Evolutionary conservation across 176 grass and related monocot genomes (phyloP).

Genomic region (Oryza glaberrima): DNA sequence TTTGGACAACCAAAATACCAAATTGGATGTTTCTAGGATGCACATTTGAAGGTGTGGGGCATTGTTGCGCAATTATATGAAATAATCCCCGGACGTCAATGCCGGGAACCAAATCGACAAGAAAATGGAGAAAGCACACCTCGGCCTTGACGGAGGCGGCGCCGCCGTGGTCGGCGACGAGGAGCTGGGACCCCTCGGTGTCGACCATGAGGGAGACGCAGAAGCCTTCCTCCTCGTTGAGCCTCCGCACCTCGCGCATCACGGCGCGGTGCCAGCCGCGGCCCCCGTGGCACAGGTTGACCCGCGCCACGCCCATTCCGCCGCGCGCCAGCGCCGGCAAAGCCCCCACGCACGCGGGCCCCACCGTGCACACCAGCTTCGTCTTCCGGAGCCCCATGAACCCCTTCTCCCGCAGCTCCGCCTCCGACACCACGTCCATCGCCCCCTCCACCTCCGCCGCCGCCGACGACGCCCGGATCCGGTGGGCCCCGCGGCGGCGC

Average conservation of each 20-base stretch:
- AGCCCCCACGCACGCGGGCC: conserved; percentile 49
- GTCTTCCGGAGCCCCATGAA: conserved; percentile 74
- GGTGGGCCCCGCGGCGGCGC: background rate
- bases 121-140: conserved; percentile 26
- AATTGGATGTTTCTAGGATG: background rate
- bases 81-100: background rate
- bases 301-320: conserved; percentile 67
- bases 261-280: conserved; percentile 60
- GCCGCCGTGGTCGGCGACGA: conserved; percentile 61
- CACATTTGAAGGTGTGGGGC: background rate
- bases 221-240: conserved; percentile 70
- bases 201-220: conserved; percentile 77
- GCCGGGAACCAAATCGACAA: background rate
- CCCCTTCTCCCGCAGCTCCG: conserved; percentile 72
- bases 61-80: background rate
- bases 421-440: conserved; percentile 69
- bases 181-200: conserved; percentile 69
- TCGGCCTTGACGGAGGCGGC: conserved; percentile 59
- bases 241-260: conserved; percentile 51
- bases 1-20: background rate
- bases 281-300: conserved; percentile 75
- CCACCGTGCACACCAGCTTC: conserved; percentile 76
- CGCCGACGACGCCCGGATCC: conserved; percentile 21
- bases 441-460: background rate
- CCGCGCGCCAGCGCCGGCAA: conserved; percentile 64